Evolutionary conservation across 345 rosid genomes (phyloP), one percentile per base, ranked within the genome.

Genomic region (Rubroshorea leprosula): DNA sequence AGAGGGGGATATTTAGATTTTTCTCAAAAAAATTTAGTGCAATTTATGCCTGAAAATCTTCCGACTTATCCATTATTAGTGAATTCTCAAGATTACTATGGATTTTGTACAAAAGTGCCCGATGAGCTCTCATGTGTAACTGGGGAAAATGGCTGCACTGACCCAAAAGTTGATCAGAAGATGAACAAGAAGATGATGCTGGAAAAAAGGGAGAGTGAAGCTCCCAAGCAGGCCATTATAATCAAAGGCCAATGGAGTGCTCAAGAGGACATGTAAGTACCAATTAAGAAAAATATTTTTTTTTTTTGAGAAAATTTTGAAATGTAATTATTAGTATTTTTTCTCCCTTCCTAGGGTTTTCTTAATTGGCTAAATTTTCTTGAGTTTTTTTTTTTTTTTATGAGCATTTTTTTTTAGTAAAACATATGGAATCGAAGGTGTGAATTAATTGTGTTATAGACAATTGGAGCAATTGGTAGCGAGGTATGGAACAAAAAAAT

Each of bases 211-310:
- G 23, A 15, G 47, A 17, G 41, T 71, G 58, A 57, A 44, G n/a
- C 17, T 44, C 47, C 47, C 1, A 44, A 44, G 18, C 6, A n/a
- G n/a, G n/a, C n/a, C n/a, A n/a, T 4, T 16, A 44, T 86, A 71
- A 83, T 86, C 76, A 86, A 89, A 67, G 97, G 97, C 20, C 95
- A 86, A 64, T 89, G 97, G 95, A 84, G 84, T 0, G 74, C 76
- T 5, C 91, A 84, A 57, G 97, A 86, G 76, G 97, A 86, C 69
- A 82, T 84, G 95, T 89, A 44, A 44, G 6, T 16, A 1, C 24
- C 48, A 41, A 49, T 29, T 9, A 13, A 39, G 23, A n/a, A n/a
- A n/a, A n/a, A n/a, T n/a, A n/a, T n/a, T n/a, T n/a, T 3, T 27
- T 27, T 27, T 27, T 27, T 8, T 27, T 35, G 41, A 35, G 11